Percentiles rank a stretch among this genome's conserved stretches.
phyloP scores from a whole-genome alignment of 176 grass and related monocot species.

The Hsuehochloa calcarea region DNA sequence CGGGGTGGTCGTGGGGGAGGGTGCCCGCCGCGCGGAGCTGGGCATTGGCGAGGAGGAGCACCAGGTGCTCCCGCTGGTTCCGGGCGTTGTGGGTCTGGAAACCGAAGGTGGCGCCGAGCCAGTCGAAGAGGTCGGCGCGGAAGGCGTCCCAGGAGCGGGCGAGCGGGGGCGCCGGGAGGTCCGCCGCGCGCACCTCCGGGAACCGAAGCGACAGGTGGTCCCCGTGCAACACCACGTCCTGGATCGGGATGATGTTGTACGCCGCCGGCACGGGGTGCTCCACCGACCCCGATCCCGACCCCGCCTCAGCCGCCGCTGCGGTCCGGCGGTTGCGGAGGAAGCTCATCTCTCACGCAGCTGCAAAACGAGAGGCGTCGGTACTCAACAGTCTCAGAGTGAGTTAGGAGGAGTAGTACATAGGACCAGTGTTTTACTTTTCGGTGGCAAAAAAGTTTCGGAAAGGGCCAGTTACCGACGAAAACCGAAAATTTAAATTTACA shows the following conservation, averaged over 20 bases:
- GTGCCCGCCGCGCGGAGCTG: conserved; percentile 58
- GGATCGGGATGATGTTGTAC: conserved; percentile 96
- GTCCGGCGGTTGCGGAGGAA: conserved; percentile 64
- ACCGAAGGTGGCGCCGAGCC: conserved; percentile 84
- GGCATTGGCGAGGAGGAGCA: conserved; percentile 90
- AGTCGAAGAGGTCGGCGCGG: conserved; percentile 81
- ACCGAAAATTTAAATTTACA: too few relatives aligned
- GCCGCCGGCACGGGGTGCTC: conserved; percentile 15
- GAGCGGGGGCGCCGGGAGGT: conserved; percentile 57
- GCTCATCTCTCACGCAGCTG: conserved; percentile 51
- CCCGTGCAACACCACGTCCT: conserved; percentile 62
- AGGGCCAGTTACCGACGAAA: too few relatives aligned
- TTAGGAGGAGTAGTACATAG: conserved; percentile 11
- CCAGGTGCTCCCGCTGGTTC: conserved; percentile 97
- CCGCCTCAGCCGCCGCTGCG: background rate
- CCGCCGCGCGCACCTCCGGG: conserved; percentile 77
- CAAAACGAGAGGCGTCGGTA: conserved; percentile 8
- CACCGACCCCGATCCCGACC: background rate
- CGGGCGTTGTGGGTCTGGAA: conserved; percentile 86
- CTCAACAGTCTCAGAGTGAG: background rate
- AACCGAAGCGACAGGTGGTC: conserved; percentile 62
- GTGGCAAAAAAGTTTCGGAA: too few relatives aligned
- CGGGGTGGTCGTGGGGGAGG: conserved; percentile 32
- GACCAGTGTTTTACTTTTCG: too few relatives aligned
- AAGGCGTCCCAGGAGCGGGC: conserved; percentile 11